Evolutionary conservation across 1,139 yeast genomes (phyloP), one percentile per base, ranked within the genome.

Genomic region (Scheffersomyces cryptocercus): DNA sequence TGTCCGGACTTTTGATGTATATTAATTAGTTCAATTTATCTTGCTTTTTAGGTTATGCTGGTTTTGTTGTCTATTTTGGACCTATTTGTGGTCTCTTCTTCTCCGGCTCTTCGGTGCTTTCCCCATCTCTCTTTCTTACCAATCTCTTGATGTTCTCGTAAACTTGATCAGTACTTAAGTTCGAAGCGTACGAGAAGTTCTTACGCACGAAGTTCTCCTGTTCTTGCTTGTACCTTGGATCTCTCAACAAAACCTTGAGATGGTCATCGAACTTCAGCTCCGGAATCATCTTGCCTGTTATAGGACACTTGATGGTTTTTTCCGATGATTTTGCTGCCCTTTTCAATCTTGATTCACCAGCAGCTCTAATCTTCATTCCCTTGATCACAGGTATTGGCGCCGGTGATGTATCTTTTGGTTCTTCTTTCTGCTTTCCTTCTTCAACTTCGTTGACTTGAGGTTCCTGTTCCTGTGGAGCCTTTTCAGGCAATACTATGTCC

Each of bases 171-270:
- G 83, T 77, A 4, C 84, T 77, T 45, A 89, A 64, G 55, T 88
- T 88, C 5, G 89, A 75, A 28, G 80, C 70, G 33, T 70, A 68
- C 20, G 78, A 68, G 55, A 77, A 77, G 49, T 82, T 79, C 55
- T 89, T 87, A 29, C 77, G 70, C 50, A 85, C 82, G 58, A 78
- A 84, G 46, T 78, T 77, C 28, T 78, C 81, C 56, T 82, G 84
- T 59, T 88, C 91, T 49, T 81, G 81, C 52, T 82, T 77, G 67
- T 88, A 88, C 50, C 80, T 73, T 2, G 97, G 96, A 62, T 91
- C 96, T 41, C 93, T 68, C 38, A 88, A 69, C 44, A 87, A 68
- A n/a, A 82, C 77, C 45, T 81, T 78, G 51, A 90, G 70, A 62
- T 91, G 97, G 50, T 75, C 79, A 51, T 85, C 89, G 58, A 87